phyloP scores from a whole-genome alignment of 352 stramenopile species.

The Pythium graminicola region DNA sequence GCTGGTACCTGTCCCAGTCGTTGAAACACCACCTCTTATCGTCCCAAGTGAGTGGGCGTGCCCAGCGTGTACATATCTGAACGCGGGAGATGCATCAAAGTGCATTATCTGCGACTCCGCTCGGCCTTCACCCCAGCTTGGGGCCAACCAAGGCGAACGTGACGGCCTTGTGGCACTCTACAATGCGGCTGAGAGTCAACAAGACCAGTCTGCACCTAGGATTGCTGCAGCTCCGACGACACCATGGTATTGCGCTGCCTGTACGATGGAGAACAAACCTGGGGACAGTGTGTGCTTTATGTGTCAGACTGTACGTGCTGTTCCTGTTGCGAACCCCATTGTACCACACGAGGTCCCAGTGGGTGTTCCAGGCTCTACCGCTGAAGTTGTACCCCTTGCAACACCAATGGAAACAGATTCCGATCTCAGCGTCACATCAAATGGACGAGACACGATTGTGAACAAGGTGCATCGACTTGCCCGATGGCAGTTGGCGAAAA shows the following conservation, averaged over 20 bases:
- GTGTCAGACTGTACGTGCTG: constrained; percentile 44
- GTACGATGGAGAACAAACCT: constrained; percentile 75
- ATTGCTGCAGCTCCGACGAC: constrained; percentile 4
- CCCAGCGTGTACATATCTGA: constrained; percentile 73
- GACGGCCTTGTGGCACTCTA: constrained; percentile 66
- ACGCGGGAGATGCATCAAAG: constrained; percentile 43
- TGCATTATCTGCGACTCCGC: constrained; percentile 69
- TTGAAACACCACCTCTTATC: neutral
- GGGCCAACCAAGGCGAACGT: constrained; percentile 17
- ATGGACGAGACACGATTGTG: neutral
- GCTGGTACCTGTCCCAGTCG: constrained; percentile 32
- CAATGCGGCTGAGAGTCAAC: constrained; percentile 47
- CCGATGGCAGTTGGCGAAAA: constrained; percentile 3
- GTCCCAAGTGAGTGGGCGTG: constrained; percentile 56
- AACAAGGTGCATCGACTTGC: constrained; percentile 1
- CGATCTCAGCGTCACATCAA: neutral
- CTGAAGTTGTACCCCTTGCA: constrained; percentile 24
- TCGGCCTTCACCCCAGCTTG: constrained; percentile 17
- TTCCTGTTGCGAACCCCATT: constrained; percentile 38
- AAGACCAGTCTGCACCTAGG: constrained; percentile 19
- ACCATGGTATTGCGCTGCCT: constrained; percentile 29
- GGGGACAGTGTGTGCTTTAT: constrained; percentile 55
- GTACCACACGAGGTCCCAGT: constrained; percentile 29
- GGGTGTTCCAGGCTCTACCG: constrained; percentile 29
- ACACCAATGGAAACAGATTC: constrained; percentile 51